Evolutionary conservation across 108 stramenopile species (phyloP), one percentile per base, ranked within the genome.

Genomic region (Nannochloropsis gaditana): DNA sequence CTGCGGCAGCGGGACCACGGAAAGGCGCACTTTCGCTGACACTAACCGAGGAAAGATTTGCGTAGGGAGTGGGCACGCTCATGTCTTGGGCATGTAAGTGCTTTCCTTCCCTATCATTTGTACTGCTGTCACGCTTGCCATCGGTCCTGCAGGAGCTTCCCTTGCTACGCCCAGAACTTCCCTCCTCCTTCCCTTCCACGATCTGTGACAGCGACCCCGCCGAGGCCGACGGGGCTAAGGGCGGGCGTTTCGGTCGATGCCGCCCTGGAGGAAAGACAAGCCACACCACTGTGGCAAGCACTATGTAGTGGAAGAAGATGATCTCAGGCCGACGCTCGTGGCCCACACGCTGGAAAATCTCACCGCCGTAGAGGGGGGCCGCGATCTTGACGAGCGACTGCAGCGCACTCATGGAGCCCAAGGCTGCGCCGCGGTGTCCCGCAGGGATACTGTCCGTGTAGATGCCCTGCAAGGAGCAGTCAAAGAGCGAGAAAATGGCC

Each of bases 281-380:
- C 47, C 47, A 50, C 11, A 50, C 47, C 47, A 50, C 47, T 15
- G 47, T 50, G 11, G 47, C 47, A 11, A 50, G 15, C 47, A 50
- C 47, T 15, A 50, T 1, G 15, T 50, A 50, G 15, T 50, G 47
- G 15, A 50, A 11, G 47, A 50, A 50, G 47, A 50, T 50, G 15
- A 50, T 50, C 47, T 50, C 47, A 0, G 47, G 47, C 15, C 47
- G 47, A 15, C 47, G 47, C 15, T 50, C 47, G 15, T 50, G 47
- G 15, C 47, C 47, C 47, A 50, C 47, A 0, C 47, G 47, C 15
- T 50, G 47, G 47, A 88, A 42, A 11, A 88, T 79, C 79, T 41
- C 80, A 5, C 84, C 87, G 15, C 87, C 87, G 44, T 88, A 88
- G 47, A 82, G 42, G 11, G 87, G 87, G 15, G 45, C 87, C 81